Evolutionary conservation across 1,284 basidiomycete species (phyloP), one percentile per base, ranked within the genome.

Genomic region (Trichosporon inkin): DNA sequence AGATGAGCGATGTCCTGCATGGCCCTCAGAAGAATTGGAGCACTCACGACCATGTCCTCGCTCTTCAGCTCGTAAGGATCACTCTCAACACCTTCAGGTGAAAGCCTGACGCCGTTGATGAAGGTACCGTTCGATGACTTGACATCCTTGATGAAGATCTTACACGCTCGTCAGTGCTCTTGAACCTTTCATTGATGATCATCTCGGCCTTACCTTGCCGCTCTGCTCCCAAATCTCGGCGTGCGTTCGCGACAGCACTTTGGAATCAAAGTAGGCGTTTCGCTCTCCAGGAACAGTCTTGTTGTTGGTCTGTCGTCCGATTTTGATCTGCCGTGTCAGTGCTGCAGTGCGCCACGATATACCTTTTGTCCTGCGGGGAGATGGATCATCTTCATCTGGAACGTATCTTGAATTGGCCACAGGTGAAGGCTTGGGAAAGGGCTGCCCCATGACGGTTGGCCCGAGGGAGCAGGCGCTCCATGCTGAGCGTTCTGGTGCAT

Each of bases 41-140:
- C 20, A 82, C 86, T 61, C 75, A 88, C 87, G 63, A 92, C 87
- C 65, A 94, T 88, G 74, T 98, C 94, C 70, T 96, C 94, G 51
- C 86, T 88, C 81, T 96, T 94, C 41, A 99, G 85, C 78, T 97
- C 92, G 67, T 86, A 95, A 0, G 92, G 90, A 35, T 96, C 90
- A 0, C 90, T 93, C 80, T 98, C 94, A 59, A 91, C 84, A 24
- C 90, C 89, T 77, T 99, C 94, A 1, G 85, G 84, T 63, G 89
- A 92, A 47, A 99, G 85, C 49, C 95, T 84, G 66, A 96, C 92
- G 58, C 91, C 88, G 68, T 99, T 98, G 78, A 99, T 95, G 75
- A 99, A 99, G 7, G 96, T 99, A 5, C 95, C 95, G 69, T 99
- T 99, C 1, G 92, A 95, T 62, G 91, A 94, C 81, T 96, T 96